These are phyloP conservation scores for Claviceps digitariae DNA, from an alignment of 2,329 filamentous ascomycete genomes.

Conservation along the genomic window DNA sequence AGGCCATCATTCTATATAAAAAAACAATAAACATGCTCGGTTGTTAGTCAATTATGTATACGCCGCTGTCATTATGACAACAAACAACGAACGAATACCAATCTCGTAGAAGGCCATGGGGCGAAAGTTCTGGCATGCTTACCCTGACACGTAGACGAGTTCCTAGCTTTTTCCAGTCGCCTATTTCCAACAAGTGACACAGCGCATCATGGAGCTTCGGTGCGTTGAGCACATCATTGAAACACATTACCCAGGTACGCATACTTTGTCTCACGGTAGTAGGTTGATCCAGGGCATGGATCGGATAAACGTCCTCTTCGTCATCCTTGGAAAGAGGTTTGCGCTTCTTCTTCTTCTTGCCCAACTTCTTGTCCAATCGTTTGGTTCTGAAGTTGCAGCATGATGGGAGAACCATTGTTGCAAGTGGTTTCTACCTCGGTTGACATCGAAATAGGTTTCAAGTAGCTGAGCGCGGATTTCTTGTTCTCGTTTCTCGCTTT, in stretches of 20 bases:
- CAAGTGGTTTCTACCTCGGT: background rate
- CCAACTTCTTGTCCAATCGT: background rate
- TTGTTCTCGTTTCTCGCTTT: no score
- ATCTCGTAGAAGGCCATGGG: background rate
- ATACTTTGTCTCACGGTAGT: background rate
- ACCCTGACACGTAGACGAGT: slow-evolving; percentile 4
- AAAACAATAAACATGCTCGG: no score
- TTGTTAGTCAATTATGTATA: background rate
- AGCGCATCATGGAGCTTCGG: slow-evolving; percentile 2
- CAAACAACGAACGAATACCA: background rate
- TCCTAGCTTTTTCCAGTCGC: slow-evolving; percentile 6
- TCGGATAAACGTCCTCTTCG: slow-evolving; percentile 3
- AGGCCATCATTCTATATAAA: slow-evolving; percentile 4
- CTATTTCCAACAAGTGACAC: slow-evolving; percentile 4
- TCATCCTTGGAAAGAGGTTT: background rate
- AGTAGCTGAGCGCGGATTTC: no score
- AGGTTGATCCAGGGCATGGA: slow-evolving; percentile 4
- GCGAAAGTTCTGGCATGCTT: background rate
- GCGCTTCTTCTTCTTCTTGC: background rate
- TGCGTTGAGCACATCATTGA: slow-evolving; percentile 7
- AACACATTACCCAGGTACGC: slow-evolving; percentile 7
- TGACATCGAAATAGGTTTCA: no score
- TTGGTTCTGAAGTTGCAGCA: slow-evolving; percentile 1
- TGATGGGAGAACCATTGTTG: slow-evolving; percentile 1
- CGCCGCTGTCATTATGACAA: background rate